Evolutionary conservation across 495 filamentous ascomycete genomes (phyloP).

Genomic region (Penicillium diatomitis): DNA sequence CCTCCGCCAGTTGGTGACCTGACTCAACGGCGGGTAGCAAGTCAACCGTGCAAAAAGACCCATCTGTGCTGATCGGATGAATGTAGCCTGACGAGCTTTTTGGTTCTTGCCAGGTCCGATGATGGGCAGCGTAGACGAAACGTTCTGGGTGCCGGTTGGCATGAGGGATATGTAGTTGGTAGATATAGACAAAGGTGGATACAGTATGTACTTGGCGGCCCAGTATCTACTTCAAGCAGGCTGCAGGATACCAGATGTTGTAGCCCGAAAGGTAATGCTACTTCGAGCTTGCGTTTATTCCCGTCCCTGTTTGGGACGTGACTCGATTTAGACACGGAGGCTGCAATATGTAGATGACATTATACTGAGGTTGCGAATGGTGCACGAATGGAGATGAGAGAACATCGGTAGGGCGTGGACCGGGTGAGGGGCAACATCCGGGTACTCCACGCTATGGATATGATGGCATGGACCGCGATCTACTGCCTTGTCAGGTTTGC

Average conservation of each 20-base stretch:
- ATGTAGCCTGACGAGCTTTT: conserved; percentile 17
- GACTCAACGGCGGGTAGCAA: conserved; percentile 59
- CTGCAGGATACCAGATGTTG: neutral
- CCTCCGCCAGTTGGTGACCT: conserved; percentile 50
- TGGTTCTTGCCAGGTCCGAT: conserved; percentile 5
- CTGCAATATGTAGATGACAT: too few species aligned
- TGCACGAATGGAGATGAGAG: too few species aligned
- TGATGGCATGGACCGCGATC: too few species aligned
- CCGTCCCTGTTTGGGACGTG: too few species aligned
- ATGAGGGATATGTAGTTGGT: conserved; percentile 9
- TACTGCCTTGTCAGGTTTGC: too few species aligned
- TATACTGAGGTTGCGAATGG: too few species aligned
- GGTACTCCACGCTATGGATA: too few species aligned
- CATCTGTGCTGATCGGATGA: conserved; percentile 37
- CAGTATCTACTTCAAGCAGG: neutral
- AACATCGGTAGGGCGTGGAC: too few species aligned
- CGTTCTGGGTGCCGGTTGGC: conserved; percentile 11
- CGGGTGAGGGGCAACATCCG: too few species aligned
- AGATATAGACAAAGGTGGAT: neutral
- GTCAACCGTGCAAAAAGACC: conserved; percentile 43
- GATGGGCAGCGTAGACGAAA: conserved; percentile 18
- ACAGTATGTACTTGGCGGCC: neutral
- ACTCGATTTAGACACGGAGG: too few species aligned
- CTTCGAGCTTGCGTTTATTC: too few species aligned
- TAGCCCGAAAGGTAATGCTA: neutral